Conservation (phyloP, 768 basidiomycete species). For the Termitomyces sp. region DNA sequence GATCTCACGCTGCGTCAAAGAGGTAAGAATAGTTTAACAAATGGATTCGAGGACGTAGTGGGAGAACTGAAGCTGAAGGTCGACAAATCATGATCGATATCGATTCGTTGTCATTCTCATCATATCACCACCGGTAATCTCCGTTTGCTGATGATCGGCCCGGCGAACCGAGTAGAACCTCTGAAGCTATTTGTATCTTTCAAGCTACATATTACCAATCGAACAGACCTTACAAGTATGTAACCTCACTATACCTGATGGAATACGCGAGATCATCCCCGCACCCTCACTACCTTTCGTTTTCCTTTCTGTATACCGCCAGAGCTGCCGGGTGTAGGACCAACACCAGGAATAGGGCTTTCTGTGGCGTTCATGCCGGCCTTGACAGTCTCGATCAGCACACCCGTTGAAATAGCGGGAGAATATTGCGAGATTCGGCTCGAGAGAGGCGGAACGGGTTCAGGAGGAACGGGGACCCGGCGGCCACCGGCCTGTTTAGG, state of each 20-base stretch:
- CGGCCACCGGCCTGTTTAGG: conserved; percentile 31
- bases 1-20: background rate
- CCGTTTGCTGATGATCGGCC: too few relatives aligned
- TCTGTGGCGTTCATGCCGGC: conserved; percentile 77
- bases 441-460: conserved; percentile 69
- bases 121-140: conserved; percentile 7
- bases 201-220: too few relatives aligned
- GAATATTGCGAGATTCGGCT: conserved; percentile 78
- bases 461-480: conserved; percentile 70
- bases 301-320: conserved; percentile 64
- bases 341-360: conserved; percentile 33
- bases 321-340: conserved; percentile 33
- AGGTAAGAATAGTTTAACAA: background rate
- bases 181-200: too few relatives aligned
- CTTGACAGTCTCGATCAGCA: conserved; percentile 81
- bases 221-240: background rate
- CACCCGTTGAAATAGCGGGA: conserved; percentile 71
- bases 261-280: conserved; percentile 37
- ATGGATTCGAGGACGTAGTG: background rate
- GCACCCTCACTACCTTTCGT: conserved; percentile 74
- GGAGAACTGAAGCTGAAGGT: background rate
- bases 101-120: background rate
- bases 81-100: conserved; percentile 2
- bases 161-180: background rate
- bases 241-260: background rate